Conservation (phyloP, 2,329 filamentous ascomycete species). For the Helicocarpus griseus region DNA sequence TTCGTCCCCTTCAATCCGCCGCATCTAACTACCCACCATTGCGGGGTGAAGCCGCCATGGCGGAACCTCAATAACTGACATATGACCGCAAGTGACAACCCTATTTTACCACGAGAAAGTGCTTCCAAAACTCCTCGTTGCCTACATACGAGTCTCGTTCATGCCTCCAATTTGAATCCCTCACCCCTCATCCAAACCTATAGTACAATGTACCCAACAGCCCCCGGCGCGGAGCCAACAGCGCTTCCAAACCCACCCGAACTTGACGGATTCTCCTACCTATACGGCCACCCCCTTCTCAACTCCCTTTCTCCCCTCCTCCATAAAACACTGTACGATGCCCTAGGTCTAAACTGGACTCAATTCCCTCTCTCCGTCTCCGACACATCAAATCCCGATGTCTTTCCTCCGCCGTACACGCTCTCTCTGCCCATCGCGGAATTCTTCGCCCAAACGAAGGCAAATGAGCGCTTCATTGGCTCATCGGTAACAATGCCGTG, state of each 20-base stretch:
- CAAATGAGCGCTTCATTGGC: constrained; percentile 43
- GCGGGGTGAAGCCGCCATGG: too few species aligned
- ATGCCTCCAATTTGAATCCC: too few species aligned
- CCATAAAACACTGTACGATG: constrained; percentile 45
- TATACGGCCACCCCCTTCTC: constrained; percentile 48
- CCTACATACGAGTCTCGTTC: too few species aligned
- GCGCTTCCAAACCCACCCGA: constrained; percentile 21
- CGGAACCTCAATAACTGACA: too few species aligned
- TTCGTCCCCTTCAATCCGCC: too few species aligned
- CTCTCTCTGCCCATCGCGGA: constrained; percentile 25
- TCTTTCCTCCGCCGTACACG: constrained; percentile 27
- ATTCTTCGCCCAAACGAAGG: constrained; percentile 27
- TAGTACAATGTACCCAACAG: too few species aligned
- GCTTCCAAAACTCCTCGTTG: too few species aligned
- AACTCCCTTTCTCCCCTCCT: constrained; percentile 48
- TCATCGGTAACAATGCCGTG: constrained; percentile 75
- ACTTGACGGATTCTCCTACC: constrained; percentile 43
- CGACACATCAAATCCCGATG: constrained; percentile 16
- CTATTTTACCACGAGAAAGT: too few species aligned
- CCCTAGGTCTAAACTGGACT: constrained; percentile 43
- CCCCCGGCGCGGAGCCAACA: too few species aligned
- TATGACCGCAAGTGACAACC: too few species aligned
- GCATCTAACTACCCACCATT: too few species aligned
- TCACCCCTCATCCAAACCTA: too few species aligned
- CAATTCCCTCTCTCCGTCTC: constrained; percentile 39